Base-by-base conservation (phyloP, 2,329 filamentous ascomycete genomes). In the Clonostachys rhizophaga region DNA sequence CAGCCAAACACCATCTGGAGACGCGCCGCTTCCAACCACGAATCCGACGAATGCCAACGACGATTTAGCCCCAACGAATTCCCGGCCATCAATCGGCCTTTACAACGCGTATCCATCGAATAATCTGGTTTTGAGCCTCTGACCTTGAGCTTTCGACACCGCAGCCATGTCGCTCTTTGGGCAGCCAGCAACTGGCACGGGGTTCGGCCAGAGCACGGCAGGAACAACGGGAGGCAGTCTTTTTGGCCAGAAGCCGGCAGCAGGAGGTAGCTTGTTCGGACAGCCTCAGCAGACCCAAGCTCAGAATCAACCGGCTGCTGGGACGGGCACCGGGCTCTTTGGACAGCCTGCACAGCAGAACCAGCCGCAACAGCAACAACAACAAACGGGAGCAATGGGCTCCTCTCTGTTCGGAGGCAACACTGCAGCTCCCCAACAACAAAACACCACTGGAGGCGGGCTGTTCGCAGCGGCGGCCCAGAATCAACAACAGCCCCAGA, bases 391-490 rank as follows among this genome's bases (percentile, higher is more conserved):
- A 24, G 37, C 47, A 17, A 30, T 40, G 11, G 37, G 39, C n/a
- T 43, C 43, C 4, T 20, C 10, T 13, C 34, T 39, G 11, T 34
- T 49, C 18, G 37, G 44, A 11, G 43, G 49, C 45, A 50, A 50
- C 56, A 53, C 43, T 33, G 35, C 33, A 42, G 40, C 24, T 56
- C 55, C 40, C 55, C 59, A 46, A 47, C 52, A 37, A 30, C 54
- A 50, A 39, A 52, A 53, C 17, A 52, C 59, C 45, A 58, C 60
- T 46, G 60, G 61, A 40, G 56, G 59, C 42, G 57, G 63, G 7
- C 53, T 65, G 5, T 65, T 65, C 48, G 63, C 63, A 10, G 58
- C 60, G 47, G 51, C 54, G 48, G 63, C 62, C 12, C 59, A 60
- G 48, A 51, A 53, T 24, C 57, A 59, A 43, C 57, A 59, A 43